phyloP scores from a whole-genome alignment of 495 filamentous ascomycete species.

The Penicillium tannophilum region DNA sequence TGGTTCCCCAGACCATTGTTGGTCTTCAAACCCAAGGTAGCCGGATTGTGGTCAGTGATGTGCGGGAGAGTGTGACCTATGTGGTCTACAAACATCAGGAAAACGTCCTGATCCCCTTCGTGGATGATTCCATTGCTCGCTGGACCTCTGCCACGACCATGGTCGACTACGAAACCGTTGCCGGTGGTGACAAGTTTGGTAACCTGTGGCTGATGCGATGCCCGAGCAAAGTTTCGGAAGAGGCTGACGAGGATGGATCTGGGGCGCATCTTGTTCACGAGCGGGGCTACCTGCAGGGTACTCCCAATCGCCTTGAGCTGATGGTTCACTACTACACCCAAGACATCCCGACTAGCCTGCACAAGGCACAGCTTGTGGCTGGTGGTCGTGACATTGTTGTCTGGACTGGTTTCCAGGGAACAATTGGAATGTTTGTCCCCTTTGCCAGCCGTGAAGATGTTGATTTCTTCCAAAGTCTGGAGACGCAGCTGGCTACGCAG shows the following conservation, averaged over 20 bases:
- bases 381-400: constrained; percentile 90
- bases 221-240: constrained; percentile 81
- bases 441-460: constrained; percentile 90
- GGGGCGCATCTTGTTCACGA: constrained; percentile 89
- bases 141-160: constrained; percentile 88
- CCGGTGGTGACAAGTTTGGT: constrained; percentile 96
- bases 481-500: constrained; percentile 80
- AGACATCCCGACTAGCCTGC: constrained; percentile 87
- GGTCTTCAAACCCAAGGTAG: constrained; percentile 88
- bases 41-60: constrained; percentile 88
- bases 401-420: constrained; percentile 94
- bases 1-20: constrained; percentile 79
- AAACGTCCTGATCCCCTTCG: constrained; percentile 89
- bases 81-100: constrained; percentile 92
- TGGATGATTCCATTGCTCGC: constrained; percentile 82
- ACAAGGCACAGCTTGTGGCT: constrained; percentile 86
- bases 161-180: constrained; percentile 96
- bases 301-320: constrained; percentile 78
- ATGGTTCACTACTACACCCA: constrained; percentile 88
- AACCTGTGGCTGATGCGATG: constrained; percentile 92
- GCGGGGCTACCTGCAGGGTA: constrained; percentile 82
- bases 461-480: constrained; percentile 94
- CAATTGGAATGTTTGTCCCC: constrained; percentile 87
- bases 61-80: constrained; percentile 86
- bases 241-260: constrained; percentile 89